Base-by-base conservation (phyloP, 768 basidiomycete genomes). In the Boletus eberwhitei region DNA sequence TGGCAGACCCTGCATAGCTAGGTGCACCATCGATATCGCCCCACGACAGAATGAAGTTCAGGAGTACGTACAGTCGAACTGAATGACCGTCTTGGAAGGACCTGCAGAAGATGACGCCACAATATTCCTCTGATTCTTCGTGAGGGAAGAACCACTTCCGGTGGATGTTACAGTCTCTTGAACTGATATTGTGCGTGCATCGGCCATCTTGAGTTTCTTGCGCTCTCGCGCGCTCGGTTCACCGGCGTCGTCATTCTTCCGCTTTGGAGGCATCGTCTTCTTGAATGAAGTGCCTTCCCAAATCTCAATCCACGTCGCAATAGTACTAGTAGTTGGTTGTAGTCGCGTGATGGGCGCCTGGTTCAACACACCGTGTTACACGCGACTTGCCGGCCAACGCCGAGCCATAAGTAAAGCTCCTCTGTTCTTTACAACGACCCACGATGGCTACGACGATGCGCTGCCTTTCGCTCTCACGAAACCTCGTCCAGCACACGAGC, bases 181-280 rank as follows among this genome's bases (percentile, higher is more conserved):
- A 1, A 90, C 81, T 4, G 80, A 73, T 54, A 92, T 90, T 4
- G 81, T 82, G 12, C 89, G 81, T 11, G 88, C 87, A 48, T 71
- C 73, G 16, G 74, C 73, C 16, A 88, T 72, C 66, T 84, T 90
- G 44, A 78, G 72, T 67, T 86, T 91, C 75, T 93, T 92, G 66
- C 78, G 82, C 54, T 86, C 82, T 44, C 83, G 70, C 2, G 73
- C 70, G 12, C 62, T 66, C 13, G 66, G 51, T 46, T 71, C 74
- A 1, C 61, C 62, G 2, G 52, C 22, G 14, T 68, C 62, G n/a
- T 73, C 71, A 36, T 60, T 65, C 50, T 69, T 69, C 52, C 80
- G 74, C 53, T 80, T 80, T 17, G 73, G 70, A 8, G 74, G 52
- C 78, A 80, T 78, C 39, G 32, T n/a, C n/a, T 21, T 34, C 14